Evolutionary conservation across 768 basidiomycete genomes (phyloP), one percentile per base, ranked within the genome.

Genomic region (Xerocomellus amylosporus): DNA sequence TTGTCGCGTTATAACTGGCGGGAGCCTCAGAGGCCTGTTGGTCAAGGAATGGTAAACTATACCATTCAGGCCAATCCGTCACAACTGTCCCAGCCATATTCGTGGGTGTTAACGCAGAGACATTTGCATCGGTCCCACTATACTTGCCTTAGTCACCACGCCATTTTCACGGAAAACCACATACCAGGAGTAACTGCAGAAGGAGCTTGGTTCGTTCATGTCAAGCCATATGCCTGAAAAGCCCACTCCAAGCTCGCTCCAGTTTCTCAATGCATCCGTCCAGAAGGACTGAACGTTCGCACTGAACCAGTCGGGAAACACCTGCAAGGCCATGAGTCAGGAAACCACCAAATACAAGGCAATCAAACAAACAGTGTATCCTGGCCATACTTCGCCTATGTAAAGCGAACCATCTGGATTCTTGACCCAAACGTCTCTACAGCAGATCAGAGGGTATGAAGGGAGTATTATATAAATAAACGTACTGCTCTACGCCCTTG

Each of bases 301-400:
- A 7, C 75, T 71, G 63, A 83, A 83, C 81, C 81, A 84, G 59
- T 85, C 82, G 1, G 82, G 80, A 66, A 79, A 85, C 20, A 77
- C 80, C 80, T 79, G 40, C 20, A 26, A 20, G 28, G 8, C 24
- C 1, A 9, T 17, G 19, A 22, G 26, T 6, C 38, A n/a, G 26
- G n/a, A 28, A 26, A 33, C 5, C 10, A 33, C 6, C 3, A 15
- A 19, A 40, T 7, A 26, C 22, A 14, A 17, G 28, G 13, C 0
- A 34, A 40, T 15, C 2, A 30, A n/a, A 63, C 74, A n/a, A 38
- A 83, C 86, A 14, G 85, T 86, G 68, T 81, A 85, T 12, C 87
- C 87, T 10, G 87, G 86, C 87, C 85, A 90, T 6, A 88, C 88
- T 65, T 86, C 76, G 6, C 89, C 89, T 15, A 88, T 69, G 66